Conservation (phyloP, 73 alveolate species). For the Paraurostyla sp. region DNA sequence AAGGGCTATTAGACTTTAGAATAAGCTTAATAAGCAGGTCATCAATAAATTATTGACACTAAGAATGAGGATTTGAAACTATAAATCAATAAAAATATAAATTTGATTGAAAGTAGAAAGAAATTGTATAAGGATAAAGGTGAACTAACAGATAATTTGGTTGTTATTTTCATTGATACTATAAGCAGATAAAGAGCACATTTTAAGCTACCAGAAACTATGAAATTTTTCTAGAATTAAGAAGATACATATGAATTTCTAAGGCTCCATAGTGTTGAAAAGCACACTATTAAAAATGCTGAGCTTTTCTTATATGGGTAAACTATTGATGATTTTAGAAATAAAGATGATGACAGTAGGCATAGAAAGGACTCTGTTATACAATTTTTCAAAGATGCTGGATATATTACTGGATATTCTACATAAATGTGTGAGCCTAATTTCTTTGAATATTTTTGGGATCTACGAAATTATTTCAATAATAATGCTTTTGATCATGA, state of each 20-base stretch:
- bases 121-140: conserved; percentile 25
- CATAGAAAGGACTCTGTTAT: conserved; percentile 39
- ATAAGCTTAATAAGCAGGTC: conserved; percentile 18
- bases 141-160: neutral
- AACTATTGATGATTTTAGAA: neutral
- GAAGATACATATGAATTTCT: conserved; percentile 71
- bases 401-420: conserved; percentile 80
- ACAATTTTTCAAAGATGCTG: conserved; percentile 75
- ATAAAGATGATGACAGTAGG: no score
- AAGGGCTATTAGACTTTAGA: conserved; percentile 42
- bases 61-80: neutral
- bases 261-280: conserved; percentile 74
- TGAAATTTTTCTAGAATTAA: conserved; percentile 70
- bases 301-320: conserved; percentile 76
- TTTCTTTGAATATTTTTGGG: conserved; percentile 71
- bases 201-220: conserved; percentile 70
- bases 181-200: conserved; percentile 69
- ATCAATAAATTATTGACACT: conserved; percentile 46
- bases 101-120: conserved; percentile 71
- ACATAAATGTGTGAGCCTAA: conserved; percentile 27
- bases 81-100: conserved; percentile 60
- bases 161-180: conserved; percentile 77
- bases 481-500: conserved; percentile 79
- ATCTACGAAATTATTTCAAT: conserved; percentile 64
- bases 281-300: conserved; percentile 75